Base-by-base conservation (phyloP, 164 flowering plant species). In the Vitis vinifera region DNA sequence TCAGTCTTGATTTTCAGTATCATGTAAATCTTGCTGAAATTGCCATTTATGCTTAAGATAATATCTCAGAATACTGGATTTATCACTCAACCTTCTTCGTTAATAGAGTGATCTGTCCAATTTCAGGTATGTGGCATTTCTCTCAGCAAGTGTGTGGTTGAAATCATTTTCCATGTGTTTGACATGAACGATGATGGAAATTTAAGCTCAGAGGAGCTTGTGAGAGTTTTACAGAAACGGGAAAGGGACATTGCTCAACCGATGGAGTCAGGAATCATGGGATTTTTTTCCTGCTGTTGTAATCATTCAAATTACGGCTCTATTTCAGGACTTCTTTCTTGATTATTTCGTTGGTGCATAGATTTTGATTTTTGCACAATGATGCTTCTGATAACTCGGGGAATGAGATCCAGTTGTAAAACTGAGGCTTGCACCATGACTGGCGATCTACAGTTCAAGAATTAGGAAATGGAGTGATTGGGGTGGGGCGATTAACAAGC, bases 81-180 rank as follows among this genome's bases (percentile, higher is more conserved):
- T 53, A n/a, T 53, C 15, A n/a, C 50, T 9, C 27, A 13, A 17
- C 30, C 52, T 30, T 72, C 9, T 4, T 17, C 9, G 15, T 50
- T 58, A 29, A 70, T 55, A 19, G 8, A 30, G 2, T 72, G 30
- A 7, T 70, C 64, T 76, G 15, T 75, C 17, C 63, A 52, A 51
- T 67, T 17, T 50, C 66, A 95, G 97, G 97, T 96, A 29, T 96
- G 99, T 62, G 97, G 92, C 29, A 66, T 96, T 37, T 17, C 84
- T 17, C 83, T 96, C 17, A 77, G 85, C 0, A 86, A 86, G 50
- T 86, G 83, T 51, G 81, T 91, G 74, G 80, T 92, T 23, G 91
- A 91, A 29, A 78, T 96, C 52, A 82, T 93, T 63, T 96, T 90
- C 75, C 88, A 89, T 58, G 75, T 93, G 65, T 96, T 96, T 60